Conservation (phyloP, 495 filamentous ascomycete species). For the Penicillium simplicissimum region DNA sequence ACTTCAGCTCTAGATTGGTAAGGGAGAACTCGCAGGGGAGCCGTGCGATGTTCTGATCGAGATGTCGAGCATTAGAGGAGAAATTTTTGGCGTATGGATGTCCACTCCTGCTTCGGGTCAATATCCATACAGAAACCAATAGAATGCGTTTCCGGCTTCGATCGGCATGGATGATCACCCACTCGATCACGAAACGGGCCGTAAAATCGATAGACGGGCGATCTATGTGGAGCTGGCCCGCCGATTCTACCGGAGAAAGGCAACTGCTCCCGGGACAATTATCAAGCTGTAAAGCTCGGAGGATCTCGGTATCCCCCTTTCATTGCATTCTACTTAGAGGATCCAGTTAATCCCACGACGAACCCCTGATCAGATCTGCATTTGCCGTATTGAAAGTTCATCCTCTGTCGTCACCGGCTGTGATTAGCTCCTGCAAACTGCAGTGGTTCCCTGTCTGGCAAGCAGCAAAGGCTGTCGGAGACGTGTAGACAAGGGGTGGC, state of each 20-base stretch:
- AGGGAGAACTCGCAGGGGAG: too few relatives aligned
- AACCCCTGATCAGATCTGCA: background rate
- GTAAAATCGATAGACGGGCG: too few relatives aligned
- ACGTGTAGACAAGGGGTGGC: too few relatives aligned
- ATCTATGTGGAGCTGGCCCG: background rate
- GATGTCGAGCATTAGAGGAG: background rate
- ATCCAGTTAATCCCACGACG: background rate
- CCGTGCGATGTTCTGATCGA: too few relatives aligned
- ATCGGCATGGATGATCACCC: background rate
- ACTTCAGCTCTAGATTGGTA: too few relatives aligned
- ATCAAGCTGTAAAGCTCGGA: background rate
- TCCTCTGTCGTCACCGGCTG: background rate
- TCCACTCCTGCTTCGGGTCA: background rate
- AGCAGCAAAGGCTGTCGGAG: too few relatives aligned
- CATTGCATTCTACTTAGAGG: background rate
- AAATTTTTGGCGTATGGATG: background rate
- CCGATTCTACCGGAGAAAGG: background rate
- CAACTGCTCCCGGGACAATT: background rate
- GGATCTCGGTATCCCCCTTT: background rate
- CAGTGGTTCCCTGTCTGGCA: background rate
- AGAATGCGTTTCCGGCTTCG: too few relatives aligned
- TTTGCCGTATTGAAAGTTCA: background rate
- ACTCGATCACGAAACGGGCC: background rate
- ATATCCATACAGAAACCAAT: background rate
- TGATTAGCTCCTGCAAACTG: background rate